Evolutionary conservation across 192 early-diverging fungal genomes (phyloP), one percentile per base, ranked within the genome.

Genomic region (Powellomyces hirtus): DNA sequence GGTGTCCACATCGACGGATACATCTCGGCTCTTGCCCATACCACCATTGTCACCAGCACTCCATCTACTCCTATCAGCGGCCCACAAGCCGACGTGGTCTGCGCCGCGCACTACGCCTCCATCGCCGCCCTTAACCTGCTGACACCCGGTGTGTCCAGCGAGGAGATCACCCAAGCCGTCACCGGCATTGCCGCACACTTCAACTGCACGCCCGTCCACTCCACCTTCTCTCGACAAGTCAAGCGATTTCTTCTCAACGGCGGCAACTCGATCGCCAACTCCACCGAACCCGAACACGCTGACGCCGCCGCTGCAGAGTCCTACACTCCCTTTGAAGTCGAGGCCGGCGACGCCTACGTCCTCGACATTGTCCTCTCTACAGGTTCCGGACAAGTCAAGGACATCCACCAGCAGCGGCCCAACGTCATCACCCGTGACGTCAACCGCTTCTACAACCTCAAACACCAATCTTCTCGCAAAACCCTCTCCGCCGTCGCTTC

Each of bases 1-100:
- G 94, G 90, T 73, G 88, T 89, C 45, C 93, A 94, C 65, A 86
- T 96, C 38, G 94, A 96, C 72, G 94, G 93, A 58, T 96, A 88
- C 62, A 88, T 89, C 55, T 81, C 92, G 18, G 81, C 88, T 40
- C 84, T 88, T 31, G 94, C 89, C 29, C 87, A 92, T 77, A 96
- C 94, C 57, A 46, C 93, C 56, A 88, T 95, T 64, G 81, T 94
- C 40, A 75, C 51, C 64, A 26, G 90, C 56, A 60, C 13, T 26
- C 71, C 70, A 5, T 40, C 37, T 70, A 57, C 75, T 18, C 85
- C 89, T 26, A 83, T 90, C 58, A 91, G 85, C 49, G 95, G 95
- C 59, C 84, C 86, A 71, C 72, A 82, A 55, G 95, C 94, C 52
- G 94, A 97, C 77, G 92, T 89, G 33, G 79, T 98, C 66, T 82